Conservation (phyloP, 805 yeast genomes). For the Hanseniaspora occidentalis region DNA sequence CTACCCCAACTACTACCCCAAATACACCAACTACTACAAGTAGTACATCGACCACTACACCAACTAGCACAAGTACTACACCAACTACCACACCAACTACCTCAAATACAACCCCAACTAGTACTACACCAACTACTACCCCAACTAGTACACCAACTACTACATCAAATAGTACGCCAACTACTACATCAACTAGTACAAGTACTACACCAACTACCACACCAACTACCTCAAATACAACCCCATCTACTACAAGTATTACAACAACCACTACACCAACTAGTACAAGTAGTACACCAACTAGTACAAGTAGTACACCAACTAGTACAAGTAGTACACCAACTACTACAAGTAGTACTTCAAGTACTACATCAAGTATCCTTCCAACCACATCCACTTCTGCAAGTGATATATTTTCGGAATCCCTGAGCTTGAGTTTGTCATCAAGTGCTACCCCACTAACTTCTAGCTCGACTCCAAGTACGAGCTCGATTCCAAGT, state of each 20-base stretch:
- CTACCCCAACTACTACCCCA: not conserved
- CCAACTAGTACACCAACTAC: constrained; percentile 16
- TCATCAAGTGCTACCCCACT: constrained; percentile 2
- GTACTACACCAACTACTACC: constrained; percentile 16
- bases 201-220: constrained; percentile 19
- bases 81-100: constrained; percentile 13
- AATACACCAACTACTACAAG: constrained; percentile 15
- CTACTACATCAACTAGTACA: constrained; percentile 15
- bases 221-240: constrained; percentile 16
- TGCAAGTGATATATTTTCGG: not conserved
- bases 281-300: constrained; percentile 12
- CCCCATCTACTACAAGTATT: constrained; percentile 16
- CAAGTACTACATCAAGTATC: constrained; percentile 12
- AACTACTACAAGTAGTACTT: constrained; percentile 12
- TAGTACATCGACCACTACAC: constrained; percentile 14
- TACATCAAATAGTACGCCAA: constrained; percentile 15
- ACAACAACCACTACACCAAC: constrained; percentile 16
- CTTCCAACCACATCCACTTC: constrained; percentile 5
- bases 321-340: constrained; percentile 10
- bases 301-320: constrained; percentile 17
- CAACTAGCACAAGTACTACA: constrained; percentile 13
- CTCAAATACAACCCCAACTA: constrained; percentile 15
- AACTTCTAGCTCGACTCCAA: too few relatives aligned
- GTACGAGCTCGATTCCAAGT: too few relatives aligned
- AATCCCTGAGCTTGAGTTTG: constrained; percentile 9